These are phyloP conservation scores for Arabis alpina DNA, from an alignment of 345 rosid genomes.

Conservation along the genomic window DNA sequence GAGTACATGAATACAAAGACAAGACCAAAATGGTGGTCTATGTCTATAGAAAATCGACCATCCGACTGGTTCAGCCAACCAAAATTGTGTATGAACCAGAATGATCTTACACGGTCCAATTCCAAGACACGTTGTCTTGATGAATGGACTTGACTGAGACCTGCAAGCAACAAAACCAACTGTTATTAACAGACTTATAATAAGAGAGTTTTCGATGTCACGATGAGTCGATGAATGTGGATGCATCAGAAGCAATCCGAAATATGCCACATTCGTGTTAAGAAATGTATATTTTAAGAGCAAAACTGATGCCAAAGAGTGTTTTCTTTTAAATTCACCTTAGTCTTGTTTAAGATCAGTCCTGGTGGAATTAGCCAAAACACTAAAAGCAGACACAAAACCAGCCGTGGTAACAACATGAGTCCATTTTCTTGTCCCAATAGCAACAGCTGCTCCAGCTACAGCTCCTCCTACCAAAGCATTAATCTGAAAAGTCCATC, in stretches of 20 bases:
- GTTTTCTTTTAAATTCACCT: background rate
- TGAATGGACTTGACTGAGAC: slow-evolving; percentile 1
- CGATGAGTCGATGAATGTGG: background rate
- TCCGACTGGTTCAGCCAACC: slow-evolving; percentile 3
- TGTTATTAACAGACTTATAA: background rate
- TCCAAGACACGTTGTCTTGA: slow-evolving; percentile 14
- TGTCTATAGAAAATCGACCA: slow-evolving; percentile 1
- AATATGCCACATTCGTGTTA: slow-evolving; percentile 3
- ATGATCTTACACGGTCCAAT: slow-evolving; percentile 22
- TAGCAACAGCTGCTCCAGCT: slow-evolving; percentile 79
- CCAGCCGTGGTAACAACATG: slow-evolving; percentile 64
- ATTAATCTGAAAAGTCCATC: slow-evolving; percentile 54
- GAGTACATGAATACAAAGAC: slow-evolving; percentile 11
- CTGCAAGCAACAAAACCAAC: slow-evolving; percentile 20
- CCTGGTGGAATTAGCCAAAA: slow-evolving; percentile 66
- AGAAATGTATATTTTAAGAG: background rate
- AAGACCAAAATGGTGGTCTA: slow-evolving; percentile 16
- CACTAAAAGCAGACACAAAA: slow-evolving; percentile 65
- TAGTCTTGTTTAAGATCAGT: slow-evolving; percentile 48
- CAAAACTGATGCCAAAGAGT: background rate
- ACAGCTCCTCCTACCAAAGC: slow-evolving; percentile 76
- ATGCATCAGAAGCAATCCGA: background rate
- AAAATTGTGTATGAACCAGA: background rate
- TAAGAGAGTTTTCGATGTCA: slow-evolving; percentile 1
- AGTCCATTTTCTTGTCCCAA: slow-evolving; percentile 62